These are phyloP conservation scores for Colletotrichum sp. DNA, from an alignment of 2,329 filamentous ascomycete species.

Conservation along the genomic window DNA sequence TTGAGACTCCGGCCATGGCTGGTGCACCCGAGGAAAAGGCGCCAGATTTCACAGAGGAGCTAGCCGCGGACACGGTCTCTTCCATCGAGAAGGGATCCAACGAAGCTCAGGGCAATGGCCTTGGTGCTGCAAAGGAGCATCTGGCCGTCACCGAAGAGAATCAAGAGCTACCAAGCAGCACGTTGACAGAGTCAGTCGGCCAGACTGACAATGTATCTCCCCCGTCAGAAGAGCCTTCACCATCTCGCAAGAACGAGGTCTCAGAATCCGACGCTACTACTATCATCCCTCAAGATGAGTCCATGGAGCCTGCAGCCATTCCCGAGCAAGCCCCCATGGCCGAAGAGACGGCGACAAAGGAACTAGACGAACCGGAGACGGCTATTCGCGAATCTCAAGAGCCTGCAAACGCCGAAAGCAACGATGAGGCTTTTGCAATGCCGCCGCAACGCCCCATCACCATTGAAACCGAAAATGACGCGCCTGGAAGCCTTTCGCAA, in stretches of 20 bases:
- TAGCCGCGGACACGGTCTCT: neutral
- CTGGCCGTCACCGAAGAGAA: neutral
- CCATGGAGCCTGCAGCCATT: neutral
- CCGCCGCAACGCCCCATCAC: neutral
- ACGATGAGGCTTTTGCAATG: neutral
- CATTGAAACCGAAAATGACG: neutral
- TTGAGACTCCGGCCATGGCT: neutral
- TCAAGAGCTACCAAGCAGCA: neutral
- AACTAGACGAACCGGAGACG: neutral
- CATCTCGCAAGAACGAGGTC: neutral
- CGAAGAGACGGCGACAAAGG: neutral
- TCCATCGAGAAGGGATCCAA: neutral
- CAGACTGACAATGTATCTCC: neutral
- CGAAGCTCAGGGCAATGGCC: neutral
- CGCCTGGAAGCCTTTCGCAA: neutral
- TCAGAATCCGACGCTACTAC: neutral
- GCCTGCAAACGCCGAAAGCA: neutral
- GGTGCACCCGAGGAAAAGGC: neutral
- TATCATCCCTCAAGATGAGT: neutral
- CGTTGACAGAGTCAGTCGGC: conserved; percentile 6
- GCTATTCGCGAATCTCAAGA: neutral
- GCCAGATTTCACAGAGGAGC: neutral
- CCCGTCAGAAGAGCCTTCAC: neutral
- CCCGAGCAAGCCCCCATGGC: neutral
- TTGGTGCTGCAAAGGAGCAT: neutral